Evolutionary conservation across 108 stramenopile genomes (phyloP).

Genomic region (Fragilaria radians): DNA sequence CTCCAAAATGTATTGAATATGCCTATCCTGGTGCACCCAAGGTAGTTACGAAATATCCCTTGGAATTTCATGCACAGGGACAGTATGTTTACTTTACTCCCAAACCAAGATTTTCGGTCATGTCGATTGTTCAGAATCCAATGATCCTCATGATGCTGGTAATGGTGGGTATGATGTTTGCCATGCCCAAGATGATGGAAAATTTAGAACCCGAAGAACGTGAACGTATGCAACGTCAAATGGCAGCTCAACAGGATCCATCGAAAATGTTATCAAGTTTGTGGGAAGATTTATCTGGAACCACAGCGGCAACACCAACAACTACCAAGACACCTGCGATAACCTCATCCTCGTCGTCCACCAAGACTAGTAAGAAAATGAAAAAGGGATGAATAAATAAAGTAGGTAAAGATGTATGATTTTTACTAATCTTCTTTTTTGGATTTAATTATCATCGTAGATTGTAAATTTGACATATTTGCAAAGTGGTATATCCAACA

Average conservation of each 20-base stretch:
- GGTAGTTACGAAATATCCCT: conserved; percentile 49
- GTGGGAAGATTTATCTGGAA: conserved; percentile 56
- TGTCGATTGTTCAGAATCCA: conserved; percentile 78
- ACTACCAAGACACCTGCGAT: neutral
- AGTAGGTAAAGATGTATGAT: neutral
- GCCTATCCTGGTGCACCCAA: conserved; percentile 77
- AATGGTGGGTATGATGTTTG: conserved; percentile 58
- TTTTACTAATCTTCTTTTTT: neutral
- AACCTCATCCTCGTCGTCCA: too few relatives aligned
- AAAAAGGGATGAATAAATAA: neutral
- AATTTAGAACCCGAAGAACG: conserved; percentile 81
- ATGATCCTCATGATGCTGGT: conserved; percentile 87
- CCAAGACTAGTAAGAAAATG: neutral
- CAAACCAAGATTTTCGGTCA: conserved; percentile 53
- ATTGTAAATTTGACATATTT: conserved; percentile 66
- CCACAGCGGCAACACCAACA: conserved; percentile 4
- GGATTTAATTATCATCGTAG: neutral
- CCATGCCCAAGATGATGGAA: conserved; percentile 91
- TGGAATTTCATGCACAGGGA: conserved; percentile 67
- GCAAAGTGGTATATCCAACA: conserved; percentile 64
- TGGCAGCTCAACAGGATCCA: conserved; percentile 85
- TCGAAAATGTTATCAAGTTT: conserved; percentile 72
- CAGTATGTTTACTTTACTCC: conserved; percentile 77
- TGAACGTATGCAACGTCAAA: conserved; percentile 78
- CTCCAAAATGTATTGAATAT: conserved; percentile 84